Conservation (phyloP, 805 yeast genomes). For the Nakazawaea laoshanensis region DNA sequence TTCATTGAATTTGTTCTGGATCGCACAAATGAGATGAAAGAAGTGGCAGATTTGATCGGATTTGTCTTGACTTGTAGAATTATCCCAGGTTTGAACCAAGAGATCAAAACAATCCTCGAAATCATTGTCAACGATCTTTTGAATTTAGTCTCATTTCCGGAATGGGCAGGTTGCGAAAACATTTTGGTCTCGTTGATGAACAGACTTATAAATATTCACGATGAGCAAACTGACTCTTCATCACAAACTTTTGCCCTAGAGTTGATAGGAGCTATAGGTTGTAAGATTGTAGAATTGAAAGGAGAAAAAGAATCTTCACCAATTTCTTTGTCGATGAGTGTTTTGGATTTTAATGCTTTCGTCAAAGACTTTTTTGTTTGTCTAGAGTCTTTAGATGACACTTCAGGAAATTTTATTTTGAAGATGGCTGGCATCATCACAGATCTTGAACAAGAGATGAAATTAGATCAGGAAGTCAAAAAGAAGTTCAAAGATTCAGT, state of each 20-base stretch:
- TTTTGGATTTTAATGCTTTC: slow-evolving; percentile 8
- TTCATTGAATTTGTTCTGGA: not conserved
- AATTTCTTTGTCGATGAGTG: slow-evolving; percentile 7
- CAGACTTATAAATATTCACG: slow-evolving; percentile 29
- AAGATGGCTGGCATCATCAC: no score
- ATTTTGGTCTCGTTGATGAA: slow-evolving; percentile 37
- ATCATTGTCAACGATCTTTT: slow-evolving; percentile 49
- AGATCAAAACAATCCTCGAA: slow-evolving; percentile 34
- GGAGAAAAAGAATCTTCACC: slow-evolving; percentile 10
- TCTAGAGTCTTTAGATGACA: slow-evolving; percentile 12
- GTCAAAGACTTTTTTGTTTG: slow-evolving; percentile 7
- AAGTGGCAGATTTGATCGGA: slow-evolving; percentile 21
- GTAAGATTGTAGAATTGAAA: slow-evolving; percentile 32
- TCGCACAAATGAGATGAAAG: not conserved
- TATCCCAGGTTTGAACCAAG: slow-evolving; percentile 21
- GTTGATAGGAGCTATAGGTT: slow-evolving; percentile 52
- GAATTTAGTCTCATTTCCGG: slow-evolving; percentile 40
- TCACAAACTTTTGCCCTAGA: slow-evolving; percentile 49
- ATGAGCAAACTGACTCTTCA: slow-evolving; percentile 29
- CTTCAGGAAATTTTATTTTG: no score
- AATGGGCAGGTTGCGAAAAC: slow-evolving; percentile 53
- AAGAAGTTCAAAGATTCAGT: no score
- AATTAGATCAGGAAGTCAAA: no score
- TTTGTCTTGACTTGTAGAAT: slow-evolving; percentile 21
- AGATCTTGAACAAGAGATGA: no score